A percentile compares a stretch with the other conserved stretches of the same genome.
Evolutionary conservation across 768 basidiomycete species (phyloP).

Genomic region (Suillus alpinus): DNA sequence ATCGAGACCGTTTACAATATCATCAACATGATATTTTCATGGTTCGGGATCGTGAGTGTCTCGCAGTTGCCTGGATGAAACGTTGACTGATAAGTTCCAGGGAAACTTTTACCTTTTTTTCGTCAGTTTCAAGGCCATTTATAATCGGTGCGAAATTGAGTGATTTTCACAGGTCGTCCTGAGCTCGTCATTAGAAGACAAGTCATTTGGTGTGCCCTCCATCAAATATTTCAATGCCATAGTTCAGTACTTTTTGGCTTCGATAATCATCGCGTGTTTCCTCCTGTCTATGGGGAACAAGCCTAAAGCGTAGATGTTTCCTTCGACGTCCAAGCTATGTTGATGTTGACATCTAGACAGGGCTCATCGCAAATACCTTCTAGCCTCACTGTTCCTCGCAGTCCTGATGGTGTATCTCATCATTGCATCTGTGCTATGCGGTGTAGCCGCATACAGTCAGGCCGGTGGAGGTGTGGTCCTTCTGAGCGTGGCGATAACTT

Average conservation of each 20-base stretch:
- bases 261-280: constrained; percentile 85
- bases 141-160: constrained; percentile 1
- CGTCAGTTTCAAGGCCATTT: constrained; percentile 44
- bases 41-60: constrained; percentile 82
- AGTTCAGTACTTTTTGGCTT: constrained; percentile 80
- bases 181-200: constrained; percentile 82
- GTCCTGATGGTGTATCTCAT: constrained; percentile 83
- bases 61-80: not conserved
- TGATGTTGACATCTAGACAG: constrained; percentile 11
- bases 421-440: constrained; percentile 77
- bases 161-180: constrained; percentile 61
- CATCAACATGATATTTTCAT: constrained; percentile 84
- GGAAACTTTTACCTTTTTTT: constrained; percentile 97
- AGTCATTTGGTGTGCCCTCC: constrained; percentile 57
- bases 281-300: constrained; percentile 96
- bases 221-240: constrained; percentile 76
- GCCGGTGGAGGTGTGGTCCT: constrained; percentile 72
- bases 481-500: constrained; percentile 83
- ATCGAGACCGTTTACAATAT: constrained; percentile 85
- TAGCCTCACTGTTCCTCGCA: constrained; percentile 70
- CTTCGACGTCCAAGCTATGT: not conserved
- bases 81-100: constrained; percentile 32
- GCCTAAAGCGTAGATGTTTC: constrained; percentile 64
- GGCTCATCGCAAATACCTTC: constrained; percentile 67
- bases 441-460: constrained; percentile 65